Evolutionary conservation across 2,329 filamentous ascomycete genomes (phyloP).

Genomic region (Colletotrichum chlorophyti): DNA sequence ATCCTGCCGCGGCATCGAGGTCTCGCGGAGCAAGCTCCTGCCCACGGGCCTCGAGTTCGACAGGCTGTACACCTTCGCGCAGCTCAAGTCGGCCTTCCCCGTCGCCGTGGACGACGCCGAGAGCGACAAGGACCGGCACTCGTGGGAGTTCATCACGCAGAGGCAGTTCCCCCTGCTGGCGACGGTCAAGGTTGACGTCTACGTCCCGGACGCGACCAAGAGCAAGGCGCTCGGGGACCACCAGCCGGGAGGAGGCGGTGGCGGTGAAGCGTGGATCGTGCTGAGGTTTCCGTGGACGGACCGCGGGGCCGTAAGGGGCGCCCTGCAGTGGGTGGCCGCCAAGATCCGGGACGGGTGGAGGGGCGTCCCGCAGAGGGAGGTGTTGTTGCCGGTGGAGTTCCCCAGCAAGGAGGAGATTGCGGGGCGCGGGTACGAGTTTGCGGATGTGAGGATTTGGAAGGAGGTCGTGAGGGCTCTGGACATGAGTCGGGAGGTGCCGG

Average conservation of each 20-base stretch:
- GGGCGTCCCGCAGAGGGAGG: conserved; percentile 65
- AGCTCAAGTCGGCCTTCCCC: conserved; percentile 61
- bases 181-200: conserved; percentile 71
- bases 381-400: conserved; percentile 70
- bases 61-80: conserved; percentile 82
- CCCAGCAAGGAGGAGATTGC: conserved; percentile 65
- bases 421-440: conserved; percentile 63
- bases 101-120: conserved; percentile 42
- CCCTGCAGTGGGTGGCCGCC: conserved; percentile 51
- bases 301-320: conserved; percentile 54
- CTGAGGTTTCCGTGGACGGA: conserved; percentile 70
- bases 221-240: conserved; percentile 52
- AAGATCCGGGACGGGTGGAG: conserved; percentile 57
- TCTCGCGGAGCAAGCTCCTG: conserved; percentile 69
- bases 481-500: conserved; percentile 63
- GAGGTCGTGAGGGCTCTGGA: conserved; percentile 63
- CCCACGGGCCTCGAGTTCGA: conserved; percentile 79
- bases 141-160: conserved; percentile 77
- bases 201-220: conserved; percentile 70
- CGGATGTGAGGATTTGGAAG: conserved; percentile 71
- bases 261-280: conserved; percentile 65
- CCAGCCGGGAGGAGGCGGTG: conserved; percentile 53
- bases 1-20: conserved; percentile 79
- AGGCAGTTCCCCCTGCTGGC: conserved; percentile 74
- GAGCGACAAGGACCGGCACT: conserved; percentile 48